Conservation (phyloP, 2,329 filamentous ascomycete genomes). For the Aspergillus thermomutatus region DNA sequence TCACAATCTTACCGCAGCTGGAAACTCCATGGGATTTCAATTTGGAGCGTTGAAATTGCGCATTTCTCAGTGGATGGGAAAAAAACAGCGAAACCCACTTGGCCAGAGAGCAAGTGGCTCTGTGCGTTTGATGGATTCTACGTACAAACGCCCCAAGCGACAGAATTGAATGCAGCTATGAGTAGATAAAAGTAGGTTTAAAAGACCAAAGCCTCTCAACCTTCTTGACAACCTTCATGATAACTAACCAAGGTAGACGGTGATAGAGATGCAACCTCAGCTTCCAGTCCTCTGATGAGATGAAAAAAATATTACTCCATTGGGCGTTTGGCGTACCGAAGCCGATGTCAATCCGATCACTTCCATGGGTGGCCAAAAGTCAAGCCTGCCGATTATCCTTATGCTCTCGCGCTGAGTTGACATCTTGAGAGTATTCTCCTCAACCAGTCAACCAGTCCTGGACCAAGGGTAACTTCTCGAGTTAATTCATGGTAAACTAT, state of each 20-base stretch:
- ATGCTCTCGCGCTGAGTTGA: neutral
- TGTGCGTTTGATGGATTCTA: neutral
- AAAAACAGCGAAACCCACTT: neutral
- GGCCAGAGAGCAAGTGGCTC: neutral
- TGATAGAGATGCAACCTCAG: neutral
- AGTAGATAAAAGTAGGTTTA: neutral
- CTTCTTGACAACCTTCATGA: neutral
- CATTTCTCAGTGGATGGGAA: neutral
- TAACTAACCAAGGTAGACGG: neutral
- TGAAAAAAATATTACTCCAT: neutral
- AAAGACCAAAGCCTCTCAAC: neutral
- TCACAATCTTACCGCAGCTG: neutral
- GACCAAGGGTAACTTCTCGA: neutral
- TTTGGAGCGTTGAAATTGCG: neutral
- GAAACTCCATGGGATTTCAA: neutral
- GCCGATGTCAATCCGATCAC: neutral
- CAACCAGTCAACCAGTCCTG: neutral
- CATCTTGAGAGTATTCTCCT: neutral
- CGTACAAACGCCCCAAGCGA: neutral
- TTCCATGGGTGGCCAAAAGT: neutral
- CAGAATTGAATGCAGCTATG: neutral
- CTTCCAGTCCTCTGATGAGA: neutral
- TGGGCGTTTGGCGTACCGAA: neutral
- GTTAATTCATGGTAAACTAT: neutral
- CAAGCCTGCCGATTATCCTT: neutral